Conservation (phyloP, 1,284 basidiomycete species). For the Wolfiporia cocos region DNA sequence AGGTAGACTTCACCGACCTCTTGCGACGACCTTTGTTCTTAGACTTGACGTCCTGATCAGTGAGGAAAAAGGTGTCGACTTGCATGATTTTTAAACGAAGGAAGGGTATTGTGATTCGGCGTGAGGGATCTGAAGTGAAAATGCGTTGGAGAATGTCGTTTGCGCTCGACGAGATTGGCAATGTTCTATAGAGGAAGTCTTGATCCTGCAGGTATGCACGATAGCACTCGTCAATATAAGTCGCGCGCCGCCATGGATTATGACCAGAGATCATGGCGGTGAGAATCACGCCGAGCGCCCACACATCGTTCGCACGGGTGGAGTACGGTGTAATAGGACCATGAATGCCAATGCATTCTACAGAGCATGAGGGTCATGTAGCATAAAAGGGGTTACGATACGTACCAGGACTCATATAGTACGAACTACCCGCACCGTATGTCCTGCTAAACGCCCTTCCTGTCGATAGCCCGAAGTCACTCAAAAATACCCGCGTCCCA, state of each 20-base stretch:
- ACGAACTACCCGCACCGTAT: conserved; percentile 47
- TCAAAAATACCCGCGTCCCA: conserved; percentile 44
- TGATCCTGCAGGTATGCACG: conserved; percentile 36
- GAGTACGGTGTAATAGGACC: conserved; percentile 13
- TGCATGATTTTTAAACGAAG: conserved; percentile 36
- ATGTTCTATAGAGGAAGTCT: conserved; percentile 60
- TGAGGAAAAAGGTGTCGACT: conserved; percentile 21
- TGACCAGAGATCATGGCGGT: conserved; percentile 83
- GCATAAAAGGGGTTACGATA: neutral
- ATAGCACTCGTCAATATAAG: conserved; percentile 70
- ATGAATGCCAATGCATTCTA: conserved; percentile 22
- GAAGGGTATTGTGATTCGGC: conserved; percentile 50
- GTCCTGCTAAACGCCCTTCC: conserved; percentile 36
- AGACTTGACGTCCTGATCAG: no score
- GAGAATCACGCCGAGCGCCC: conserved; percentile 26
- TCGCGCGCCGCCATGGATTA: conserved; percentile 86
- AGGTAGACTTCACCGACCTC: no score
- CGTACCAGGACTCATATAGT: conserved; percentile 54
- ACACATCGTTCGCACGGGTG: conserved; percentile 23
- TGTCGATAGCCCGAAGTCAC: conserved; percentile 72
- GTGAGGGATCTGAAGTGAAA: conserved; percentile 45
- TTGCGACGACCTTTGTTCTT: no score
- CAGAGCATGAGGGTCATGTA: neutral
- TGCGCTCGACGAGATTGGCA: conserved; percentile 68
- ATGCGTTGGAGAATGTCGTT: conserved; percentile 55